These are phyloP conservation scores for Penstemon newberryi DNA, from an alignment of 257 asterid genomes.

Conservation along the genomic window DNA sequence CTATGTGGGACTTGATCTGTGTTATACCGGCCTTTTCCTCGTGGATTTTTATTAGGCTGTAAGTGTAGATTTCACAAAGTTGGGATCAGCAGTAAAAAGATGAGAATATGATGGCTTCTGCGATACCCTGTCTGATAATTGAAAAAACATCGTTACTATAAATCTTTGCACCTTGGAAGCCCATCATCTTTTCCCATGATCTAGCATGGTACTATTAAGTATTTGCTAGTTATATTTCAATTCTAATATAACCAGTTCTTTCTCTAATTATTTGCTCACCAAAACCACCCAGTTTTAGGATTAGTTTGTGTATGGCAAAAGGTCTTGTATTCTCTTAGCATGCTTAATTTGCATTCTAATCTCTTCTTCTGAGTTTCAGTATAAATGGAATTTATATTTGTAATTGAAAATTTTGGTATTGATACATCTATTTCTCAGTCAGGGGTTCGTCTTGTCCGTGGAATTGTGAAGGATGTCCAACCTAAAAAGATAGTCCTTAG, in stretches of 20 bases:
- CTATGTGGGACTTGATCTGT: not conserved
- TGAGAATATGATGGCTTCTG: not conserved
- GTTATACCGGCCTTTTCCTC: too few relatives aligned
- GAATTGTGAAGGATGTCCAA: conserved; percentile 86
- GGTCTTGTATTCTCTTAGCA: not conserved
- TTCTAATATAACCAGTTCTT: not conserved
- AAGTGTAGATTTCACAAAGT: not conserved
- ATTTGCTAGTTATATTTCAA: conserved; percentile 3
- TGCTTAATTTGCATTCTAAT: conserved; percentile 4
- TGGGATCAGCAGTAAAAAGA: not conserved
- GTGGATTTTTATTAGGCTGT: not conserved
- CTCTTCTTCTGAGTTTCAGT: conserved; percentile 14
- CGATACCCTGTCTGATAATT: not conserved
- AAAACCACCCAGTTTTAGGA: not conserved
- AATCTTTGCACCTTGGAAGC: not conserved
- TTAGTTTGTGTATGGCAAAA: not conserved
- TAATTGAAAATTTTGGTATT: conserved; percentile 34
- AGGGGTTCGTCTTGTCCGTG: conserved; percentile 89
- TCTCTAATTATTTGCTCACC: not conserved
- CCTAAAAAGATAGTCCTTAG: conserved; percentile 70
- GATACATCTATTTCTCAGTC: conserved; percentile 70
- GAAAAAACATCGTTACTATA: not conserved
- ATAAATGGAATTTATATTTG: not conserved
- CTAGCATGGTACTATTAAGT: not conserved
- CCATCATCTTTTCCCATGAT: not conserved